These are phyloP conservation scores for Colletotrichum sojae DNA, from an alignment of 2,329 filamentous ascomycete genomes.

Conservation along the genomic window DNA sequence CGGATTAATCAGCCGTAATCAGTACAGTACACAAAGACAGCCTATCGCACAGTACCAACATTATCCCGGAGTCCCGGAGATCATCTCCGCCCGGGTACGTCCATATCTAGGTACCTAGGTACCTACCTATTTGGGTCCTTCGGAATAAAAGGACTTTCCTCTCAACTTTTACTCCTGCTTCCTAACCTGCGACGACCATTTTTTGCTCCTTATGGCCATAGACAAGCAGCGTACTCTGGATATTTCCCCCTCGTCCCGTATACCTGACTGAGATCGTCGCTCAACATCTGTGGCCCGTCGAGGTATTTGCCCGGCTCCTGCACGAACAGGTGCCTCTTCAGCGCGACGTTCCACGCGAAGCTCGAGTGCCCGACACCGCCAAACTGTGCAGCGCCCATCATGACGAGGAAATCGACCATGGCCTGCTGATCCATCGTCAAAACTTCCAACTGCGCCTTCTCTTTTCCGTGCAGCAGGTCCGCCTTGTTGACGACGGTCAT, in stretches of 20 bases:
- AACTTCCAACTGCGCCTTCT: slow-evolving; percentile 41
- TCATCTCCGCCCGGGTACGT: too few relatives aligned
- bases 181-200: background rate
- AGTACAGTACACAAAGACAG: background rate
- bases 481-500: slow-evolving; percentile 49
- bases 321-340: slow-evolving; percentile 46
- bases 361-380: slow-evolving; percentile 51
- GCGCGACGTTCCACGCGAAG: slow-evolving; percentile 51
- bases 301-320: background rate
- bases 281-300: slow-evolving; percentile 16
- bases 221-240: slow-evolving; percentile 21
- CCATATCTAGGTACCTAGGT: too few relatives aligned
- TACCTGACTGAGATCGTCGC: slow-evolving; percentile 22
- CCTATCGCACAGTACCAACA: too few relatives aligned
- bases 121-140: too few relatives aligned
- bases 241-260: slow-evolving; percentile 18
- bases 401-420: slow-evolving; percentile 50
- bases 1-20: slow-evolving; percentile 11
- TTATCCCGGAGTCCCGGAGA: too few relatives aligned
- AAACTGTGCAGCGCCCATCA: slow-evolving; percentile 50
- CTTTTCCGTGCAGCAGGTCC: slow-evolving; percentile 44
- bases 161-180: background rate
- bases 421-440: slow-evolving; percentile 51
- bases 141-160: background rate
- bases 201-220: slow-evolving; percentile 20